phyloP scores from a whole-genome alignment of 2,329 filamentous ascomycete genomes.

The Diatrype stigma region DNA sequence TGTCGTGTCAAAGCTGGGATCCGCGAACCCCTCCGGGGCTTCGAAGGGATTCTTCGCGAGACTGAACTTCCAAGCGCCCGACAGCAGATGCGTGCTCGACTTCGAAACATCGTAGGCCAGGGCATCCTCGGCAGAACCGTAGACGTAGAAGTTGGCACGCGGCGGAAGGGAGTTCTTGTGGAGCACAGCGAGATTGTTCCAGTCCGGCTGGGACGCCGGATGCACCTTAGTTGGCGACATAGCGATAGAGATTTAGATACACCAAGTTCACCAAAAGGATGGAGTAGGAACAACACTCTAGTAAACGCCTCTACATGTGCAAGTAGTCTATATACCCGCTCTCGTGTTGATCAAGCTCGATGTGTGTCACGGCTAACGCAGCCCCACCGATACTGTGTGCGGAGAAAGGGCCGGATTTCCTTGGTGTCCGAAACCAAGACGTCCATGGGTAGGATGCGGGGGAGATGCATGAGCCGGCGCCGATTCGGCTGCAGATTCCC shows the following conservation, averaged over 20 bases:
- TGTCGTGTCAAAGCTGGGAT: slow-evolving; percentile 20
- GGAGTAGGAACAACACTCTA: background rate
- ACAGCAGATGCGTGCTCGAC: slow-evolving; percentile 36
- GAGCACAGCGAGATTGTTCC: slow-evolving; percentile 55
- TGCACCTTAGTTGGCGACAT: slow-evolving; percentile 15
- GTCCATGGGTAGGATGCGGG: too few species aligned
- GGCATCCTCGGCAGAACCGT: slow-evolving; percentile 43
- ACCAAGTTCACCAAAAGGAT: too few species aligned
- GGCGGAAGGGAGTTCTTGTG: slow-evolving; percentile 54
- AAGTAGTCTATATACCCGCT: background rate
- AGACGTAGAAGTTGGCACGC: slow-evolving; percentile 52
- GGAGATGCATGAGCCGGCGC: too few species aligned
- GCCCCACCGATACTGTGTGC: too few species aligned
- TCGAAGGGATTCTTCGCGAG: slow-evolving; percentile 35
- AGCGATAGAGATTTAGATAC: too few species aligned
- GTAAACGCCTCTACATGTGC: background rate
- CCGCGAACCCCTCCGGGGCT: slow-evolving; percentile 30
- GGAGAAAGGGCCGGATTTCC: too few species aligned
- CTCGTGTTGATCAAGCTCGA: too few species aligned
- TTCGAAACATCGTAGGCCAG: slow-evolving; percentile 35
- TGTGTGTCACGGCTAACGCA: too few species aligned
- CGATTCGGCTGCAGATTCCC: too few species aligned
- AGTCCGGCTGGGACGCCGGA: slow-evolving; percentile 40
- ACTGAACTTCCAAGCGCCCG: slow-evolving; percentile 46
- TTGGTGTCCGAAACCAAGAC: too few species aligned